A percentile compares a stretch with the other conserved stretches of the same genome.
Evolutionary conservation across 805 yeast genomes (phyloP).

Genomic region (Lachancea mirantina): DNA sequence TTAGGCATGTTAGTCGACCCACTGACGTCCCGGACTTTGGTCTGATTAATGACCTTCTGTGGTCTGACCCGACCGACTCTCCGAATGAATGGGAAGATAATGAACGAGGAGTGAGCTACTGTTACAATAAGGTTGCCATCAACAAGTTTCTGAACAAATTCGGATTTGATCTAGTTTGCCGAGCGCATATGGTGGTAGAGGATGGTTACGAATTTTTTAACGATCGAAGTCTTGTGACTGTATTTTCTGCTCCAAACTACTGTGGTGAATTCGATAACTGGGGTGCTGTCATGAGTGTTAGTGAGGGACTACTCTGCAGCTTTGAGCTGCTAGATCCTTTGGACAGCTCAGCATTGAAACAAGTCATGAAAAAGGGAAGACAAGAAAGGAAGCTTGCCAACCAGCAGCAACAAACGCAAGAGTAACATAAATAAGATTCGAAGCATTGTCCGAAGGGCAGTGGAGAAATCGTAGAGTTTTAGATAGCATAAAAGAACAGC

Average conservation of each 20-base stretch:
- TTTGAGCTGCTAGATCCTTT: conserved; percentile 91
- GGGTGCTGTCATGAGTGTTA: conserved; percentile 98
- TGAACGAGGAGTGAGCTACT: conserved; percentile 77
- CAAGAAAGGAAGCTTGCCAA: conserved; percentile 70
- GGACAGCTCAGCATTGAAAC: conserved; percentile 87
- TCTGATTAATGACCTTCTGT: conserved; percentile 64
- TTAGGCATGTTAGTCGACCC: conserved; percentile 66
- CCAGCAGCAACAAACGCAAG: conserved; percentile 21
- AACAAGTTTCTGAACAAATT: conserved; percentile 58
- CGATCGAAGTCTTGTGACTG: conserved; percentile 65
- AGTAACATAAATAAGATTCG: no score
- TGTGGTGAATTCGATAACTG: conserved; percentile 60
- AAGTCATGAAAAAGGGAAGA: conserved; percentile 89
- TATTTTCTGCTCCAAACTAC: conserved; percentile 74
- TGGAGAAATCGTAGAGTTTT: no score
- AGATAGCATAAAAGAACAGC: conserved; percentile 2
- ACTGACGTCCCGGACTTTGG: conserved; percentile 82
- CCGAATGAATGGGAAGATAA: conserved; percentile 66
- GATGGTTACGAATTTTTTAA: conserved; percentile 82
- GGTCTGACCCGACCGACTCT: conserved; percentile 73
- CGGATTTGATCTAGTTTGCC: conserved; percentile 66
- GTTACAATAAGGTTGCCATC: conserved; percentile 70
- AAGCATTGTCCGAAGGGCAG: no score
- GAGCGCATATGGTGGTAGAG: conserved; percentile 88
- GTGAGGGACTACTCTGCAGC: conserved; percentile 85